Conservation (phyloP, 371 early-diverging fungal species). For the Nematocida major region DNA sequence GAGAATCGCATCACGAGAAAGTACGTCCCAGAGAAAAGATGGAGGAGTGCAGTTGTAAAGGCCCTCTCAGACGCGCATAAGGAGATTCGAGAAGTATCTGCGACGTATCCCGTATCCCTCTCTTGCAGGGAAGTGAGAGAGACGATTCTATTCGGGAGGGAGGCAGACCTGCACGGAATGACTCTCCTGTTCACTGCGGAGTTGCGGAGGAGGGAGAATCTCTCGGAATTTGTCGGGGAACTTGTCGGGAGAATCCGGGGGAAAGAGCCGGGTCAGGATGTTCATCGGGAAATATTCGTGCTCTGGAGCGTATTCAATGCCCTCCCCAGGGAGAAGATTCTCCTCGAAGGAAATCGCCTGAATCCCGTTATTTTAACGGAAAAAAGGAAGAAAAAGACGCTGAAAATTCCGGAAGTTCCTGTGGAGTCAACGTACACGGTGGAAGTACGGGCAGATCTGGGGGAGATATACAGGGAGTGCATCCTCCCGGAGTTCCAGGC, state of each 20-base stretch:
- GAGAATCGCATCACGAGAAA: neutral
- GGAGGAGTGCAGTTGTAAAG: neutral
- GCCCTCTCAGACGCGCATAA: slow-evolving; percentile 3
- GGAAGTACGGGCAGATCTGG: neutral
- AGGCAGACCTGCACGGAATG: slow-evolving; percentile 19
- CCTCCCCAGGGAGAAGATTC: neutral
- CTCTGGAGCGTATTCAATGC: slow-evolving; percentile 34
- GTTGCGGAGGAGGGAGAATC: neutral
- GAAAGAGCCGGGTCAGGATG: neutral
- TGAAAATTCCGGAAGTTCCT: neutral
- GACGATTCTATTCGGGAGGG: neutral
- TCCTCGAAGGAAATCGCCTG: slow-evolving; percentile 17
- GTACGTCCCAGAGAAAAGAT: neutral
- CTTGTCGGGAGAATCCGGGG: neutral
- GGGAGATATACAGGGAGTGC: neutral
- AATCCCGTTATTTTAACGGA: slow-evolving; percentile 26
- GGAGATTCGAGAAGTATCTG: slow-evolving; percentile 16
- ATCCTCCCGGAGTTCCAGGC: slow-evolving; percentile 1
- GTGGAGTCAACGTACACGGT: neutral
- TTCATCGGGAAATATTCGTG: slow-evolving; percentile 6
- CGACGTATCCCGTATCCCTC: neutral
- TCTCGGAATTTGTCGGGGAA: neutral
- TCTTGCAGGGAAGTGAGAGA: neutral
- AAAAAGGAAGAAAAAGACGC: slow-evolving; percentile 3
- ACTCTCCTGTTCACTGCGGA: neutral